These are phyloP conservation scores for Calonectria pteridis DNA, from an alignment of 2,329 filamentous ascomycete species.

Conservation along the genomic window DNA sequence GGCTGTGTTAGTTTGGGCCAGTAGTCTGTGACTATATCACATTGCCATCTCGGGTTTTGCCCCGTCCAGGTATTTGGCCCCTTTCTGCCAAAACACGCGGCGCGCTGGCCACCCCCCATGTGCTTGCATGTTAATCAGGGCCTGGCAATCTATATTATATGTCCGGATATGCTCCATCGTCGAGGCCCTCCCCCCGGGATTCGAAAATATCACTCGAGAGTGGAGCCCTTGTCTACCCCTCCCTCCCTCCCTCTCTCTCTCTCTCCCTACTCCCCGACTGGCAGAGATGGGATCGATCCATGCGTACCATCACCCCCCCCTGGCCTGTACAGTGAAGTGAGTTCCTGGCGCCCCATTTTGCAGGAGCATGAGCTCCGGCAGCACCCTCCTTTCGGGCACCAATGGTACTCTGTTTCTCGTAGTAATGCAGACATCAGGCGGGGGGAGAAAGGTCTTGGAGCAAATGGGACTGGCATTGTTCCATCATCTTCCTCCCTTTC, in stretches of 20 bases:
- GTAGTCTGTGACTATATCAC: not conserved
- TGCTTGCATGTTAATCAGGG: not conserved
- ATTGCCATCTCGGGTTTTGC: not conserved
- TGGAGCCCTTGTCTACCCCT: not conserved
- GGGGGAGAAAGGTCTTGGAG: not conserved
- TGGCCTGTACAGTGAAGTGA: not conserved
- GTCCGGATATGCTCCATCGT: not conserved
- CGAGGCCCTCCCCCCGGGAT: not conserved
- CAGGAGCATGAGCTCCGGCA: constrained; percentile 21
- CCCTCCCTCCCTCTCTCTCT: too few species aligned
- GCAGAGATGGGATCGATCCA: constrained; percentile 13
- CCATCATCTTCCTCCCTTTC: not conserved
- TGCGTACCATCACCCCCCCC: not conserved
- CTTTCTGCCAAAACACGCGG: not conserved
- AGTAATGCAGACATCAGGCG: not conserved
- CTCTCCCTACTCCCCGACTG: not conserved
- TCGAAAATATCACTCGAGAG: not conserved
- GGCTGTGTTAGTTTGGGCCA: not conserved
- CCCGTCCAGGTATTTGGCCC: not conserved
- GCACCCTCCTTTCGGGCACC: not conserved
- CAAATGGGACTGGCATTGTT: not conserved
- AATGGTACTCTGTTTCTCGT: not conserved
- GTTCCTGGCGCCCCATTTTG: not conserved
- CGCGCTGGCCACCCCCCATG: not conserved
- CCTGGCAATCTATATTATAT: not conserved